phyloP scores from a whole-genome alignment of 495 filamentous ascomycete species.

The Aspergillus carlsbadensis region DNA sequence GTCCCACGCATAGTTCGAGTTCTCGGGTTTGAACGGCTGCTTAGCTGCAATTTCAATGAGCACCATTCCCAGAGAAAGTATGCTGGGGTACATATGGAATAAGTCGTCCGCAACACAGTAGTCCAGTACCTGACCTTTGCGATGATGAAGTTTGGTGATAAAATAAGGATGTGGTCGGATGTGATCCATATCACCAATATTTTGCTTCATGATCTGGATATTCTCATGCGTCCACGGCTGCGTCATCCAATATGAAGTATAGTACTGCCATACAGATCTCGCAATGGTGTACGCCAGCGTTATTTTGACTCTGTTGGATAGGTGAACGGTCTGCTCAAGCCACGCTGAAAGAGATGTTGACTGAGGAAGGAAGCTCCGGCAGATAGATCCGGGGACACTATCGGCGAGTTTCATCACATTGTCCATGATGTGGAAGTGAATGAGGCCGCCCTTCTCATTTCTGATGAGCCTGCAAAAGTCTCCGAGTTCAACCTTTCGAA shows the following conservation, averaged over 20 bases:
- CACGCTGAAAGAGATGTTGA: background rate
- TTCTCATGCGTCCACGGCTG: conserved; percentile 19
- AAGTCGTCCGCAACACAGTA: background rate
- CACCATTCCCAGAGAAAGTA: background rate
- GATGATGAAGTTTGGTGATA: background rate
- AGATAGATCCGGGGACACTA: no score
- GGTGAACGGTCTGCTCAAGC: conserved; percentile 13
- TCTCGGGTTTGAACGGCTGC: background rate
- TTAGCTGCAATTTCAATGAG: conserved; percentile 3
- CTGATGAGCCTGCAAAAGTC: conserved; percentile 8
- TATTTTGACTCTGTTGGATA: conserved; percentile 14
- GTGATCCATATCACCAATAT: background rate
- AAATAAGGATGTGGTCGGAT: conserved; percentile 3
- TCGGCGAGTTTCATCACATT: background rate
- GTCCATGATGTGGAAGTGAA: conserved; percentile 4
- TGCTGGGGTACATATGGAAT: background rate
- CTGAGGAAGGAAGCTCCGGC: background rate
- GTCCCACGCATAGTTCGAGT: background rate
- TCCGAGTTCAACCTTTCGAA: background rate
- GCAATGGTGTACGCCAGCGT: conserved; percentile 19
- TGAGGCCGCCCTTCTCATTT: background rate
- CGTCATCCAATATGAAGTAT: conserved; percentile 20
- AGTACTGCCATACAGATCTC: conserved; percentile 22
- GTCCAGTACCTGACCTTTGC: background rate
- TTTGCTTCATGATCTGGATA: conserved; percentile 10